A percentile compares a stretch with the other conserved stretches of the same genome.
Evolutionary conservation across 192 early-diverging fungal genomes (phyloP).

Genomic region (Mortierella hygrophila): DNA sequence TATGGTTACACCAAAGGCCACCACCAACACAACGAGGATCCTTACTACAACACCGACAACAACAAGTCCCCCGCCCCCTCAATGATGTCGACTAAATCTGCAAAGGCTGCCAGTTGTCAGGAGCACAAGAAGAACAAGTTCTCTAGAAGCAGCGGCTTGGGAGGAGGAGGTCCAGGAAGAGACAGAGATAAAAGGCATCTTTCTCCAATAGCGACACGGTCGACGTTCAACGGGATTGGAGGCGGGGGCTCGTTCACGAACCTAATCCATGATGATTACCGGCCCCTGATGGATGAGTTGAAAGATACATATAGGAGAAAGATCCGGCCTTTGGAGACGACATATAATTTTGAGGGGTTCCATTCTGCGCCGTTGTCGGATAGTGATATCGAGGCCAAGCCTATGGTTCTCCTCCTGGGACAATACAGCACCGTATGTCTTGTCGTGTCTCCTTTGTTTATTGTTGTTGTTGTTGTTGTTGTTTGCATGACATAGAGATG

Average conservation of each 20-base stretch:
- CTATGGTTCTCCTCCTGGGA: slow-evolving; percentile 88
- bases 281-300: slow-evolving; percentile 70
- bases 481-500: not conserved
- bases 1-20: slow-evolving; percentile 29
- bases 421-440: slow-evolving; percentile 83
- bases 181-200: not conserved
- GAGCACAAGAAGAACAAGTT: slow-evolving; percentile 46
- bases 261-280: slow-evolving; percentile 66
- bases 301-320: slow-evolving; percentile 79
- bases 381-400: slow-evolving; percentile 87
- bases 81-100: slow-evolving; percentile 21
- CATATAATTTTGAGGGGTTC: slow-evolving; percentile 85
- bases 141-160: slow-evolving; percentile 1
- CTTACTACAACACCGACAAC: slow-evolving; percentile 2
- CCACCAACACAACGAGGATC: not conserved
- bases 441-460: not conserved
- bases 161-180: not conserved
- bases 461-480: not conserved
- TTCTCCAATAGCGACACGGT: not conserved
- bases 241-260: slow-evolving; percentile 41
- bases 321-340: slow-evolving; percentile 79
- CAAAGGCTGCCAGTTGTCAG: slow-evolving; percentile 7
- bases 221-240: slow-evolving; percentile 18
- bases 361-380: slow-evolving; percentile 84
- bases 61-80: slow-evolving; percentile 24